Base-by-base conservation (phyloP, 2,329 filamentous ascomycete species). In the Cadophora sp. region DNA sequence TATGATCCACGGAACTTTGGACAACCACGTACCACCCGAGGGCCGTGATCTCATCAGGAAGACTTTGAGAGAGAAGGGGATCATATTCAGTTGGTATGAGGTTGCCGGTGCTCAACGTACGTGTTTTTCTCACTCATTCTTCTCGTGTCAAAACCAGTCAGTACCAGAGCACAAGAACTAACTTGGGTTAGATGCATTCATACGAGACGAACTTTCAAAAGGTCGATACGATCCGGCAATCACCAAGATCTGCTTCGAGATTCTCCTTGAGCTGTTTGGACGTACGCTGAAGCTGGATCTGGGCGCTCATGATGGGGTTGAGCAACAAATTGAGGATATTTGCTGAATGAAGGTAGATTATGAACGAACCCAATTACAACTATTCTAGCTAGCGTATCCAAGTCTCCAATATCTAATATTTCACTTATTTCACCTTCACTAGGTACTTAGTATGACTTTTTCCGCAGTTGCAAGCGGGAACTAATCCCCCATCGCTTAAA, bases 181-280 rank as follows among this genome's bases (percentile, higher is more conserved):
- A 45, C 16, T 8, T 7, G 43, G 16, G 7, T 16, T 68, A 86
- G 85, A 97, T 81, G 94, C 94, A 5, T 97, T 97, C 77, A 96
- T 97, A 78, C 86, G 94, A 20, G 94, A 97, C 76, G 94, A 97
- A 82, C 83, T 96, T 67, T 94, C 91, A 79, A 97, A 97, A 81
- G 94, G 94, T n/a, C 85, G 94, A 30, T 97, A 97, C 76, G 94
- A 97, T 77, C 92, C 94, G 0, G 93, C 92, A 22, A 85, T 97
- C 66, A 89, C 89, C 4, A 95, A 94, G 76, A 87, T 95, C 43
- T 97, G 94, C 81, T 97, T 97, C 77, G 92, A 97, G 83, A 91
- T 97, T 79, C 80, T 97, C 74, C 83, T 96, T 18, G 94, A 97
- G 81, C 76, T 97, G 67, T 97, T 97, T 79, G 89, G 87, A 0